Evolutionary conservation across 495 filamentous ascomycete genomes (phyloP), one percentile per base, ranked within the genome.

Genomic region (Neurospora terricola): DNA sequence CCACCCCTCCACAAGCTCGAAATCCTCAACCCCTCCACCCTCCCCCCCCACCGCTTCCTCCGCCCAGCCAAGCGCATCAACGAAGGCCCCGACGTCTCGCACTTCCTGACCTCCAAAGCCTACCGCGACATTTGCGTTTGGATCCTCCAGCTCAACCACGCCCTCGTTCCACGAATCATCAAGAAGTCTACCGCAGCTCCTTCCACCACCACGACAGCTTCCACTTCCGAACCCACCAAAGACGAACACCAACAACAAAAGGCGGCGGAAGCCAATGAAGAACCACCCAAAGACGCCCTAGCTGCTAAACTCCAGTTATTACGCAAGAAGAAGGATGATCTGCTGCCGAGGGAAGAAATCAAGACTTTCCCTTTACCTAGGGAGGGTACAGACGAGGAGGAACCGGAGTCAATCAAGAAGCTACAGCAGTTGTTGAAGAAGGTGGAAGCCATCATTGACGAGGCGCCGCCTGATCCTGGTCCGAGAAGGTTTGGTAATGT

Each of bases 401-500:
- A 82, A 18, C 79, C 81, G 16, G 80, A 75, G 27, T 86, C 90
- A 3, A 86, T 97, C n/a, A 80, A 81, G 34, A 86, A 86, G 42
- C 82, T 98, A 5, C 88, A 89, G 75, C 77, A 81, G 69, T 79
- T 97, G 40, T 80, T 97, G 11, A 81, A 83, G 6, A 85, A 79
- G 34, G 82, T 95, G 5, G 88, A 89, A 74, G 83, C 81, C 5
- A 87, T 95, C 36, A 89, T 97, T 62, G 87, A 91, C 5, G 90
- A 94, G 79, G 90, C 88, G 6, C 96, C 95, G 10, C 94, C 94
- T 8, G 92, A 97, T 77, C 86, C 87, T 16, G 94, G 95, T 30
- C 94, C 94, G 12, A 84, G 96, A 38, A 85, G 96, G 71, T 99
- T 98, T 79, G 96, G 96, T 6, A 98, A 99, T 80, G 82, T 92